Conservation (phyloP, 805 yeast species). For the Peterozyma xylosa region DNA sequence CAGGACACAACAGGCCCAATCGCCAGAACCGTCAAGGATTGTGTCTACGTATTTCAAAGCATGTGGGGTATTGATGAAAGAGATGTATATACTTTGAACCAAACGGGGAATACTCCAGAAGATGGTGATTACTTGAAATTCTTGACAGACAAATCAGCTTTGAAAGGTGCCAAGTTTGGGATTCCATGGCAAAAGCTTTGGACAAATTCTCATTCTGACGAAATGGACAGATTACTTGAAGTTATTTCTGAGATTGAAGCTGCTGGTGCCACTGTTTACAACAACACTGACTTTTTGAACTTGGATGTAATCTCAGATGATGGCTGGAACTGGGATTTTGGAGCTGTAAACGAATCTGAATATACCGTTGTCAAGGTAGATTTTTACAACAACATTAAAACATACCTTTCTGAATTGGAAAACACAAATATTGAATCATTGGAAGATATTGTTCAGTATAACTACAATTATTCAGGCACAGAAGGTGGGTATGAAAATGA, state of each 20-base stretch:
- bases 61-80: slow-evolving; percentile 21
- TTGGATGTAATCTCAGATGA: slow-evolving; percentile 18
- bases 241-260: slow-evolving; percentile 14
- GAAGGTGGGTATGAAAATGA: slow-evolving; percentile 18
- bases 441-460: slow-evolving; percentile 20
- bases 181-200: slow-evolving; percentile 22
- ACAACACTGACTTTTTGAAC: slow-evolving; percentile 19
- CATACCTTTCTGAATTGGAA: slow-evolving; percentile 16
- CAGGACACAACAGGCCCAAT: slow-evolving; percentile 20
- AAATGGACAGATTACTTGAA: slow-evolving; percentile 13
- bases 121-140: slow-evolving; percentile 20
- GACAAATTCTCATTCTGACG: slow-evolving; percentile 12
- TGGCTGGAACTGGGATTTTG: slow-evolving; percentile 24
- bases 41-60: slow-evolving; percentile 18
- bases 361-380: slow-evolving; percentile 22
- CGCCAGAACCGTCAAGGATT: slow-evolving; percentile 21
- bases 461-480: slow-evolving; percentile 15
- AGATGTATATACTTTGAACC: slow-evolving; percentile 18
- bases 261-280: slow-evolving; percentile 21
- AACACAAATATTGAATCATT: slow-evolving; percentile 18
- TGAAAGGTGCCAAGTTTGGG: slow-evolving; percentile 22
- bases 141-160: slow-evolving; percentile 15
- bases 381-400: slow-evolving; percentile 19
- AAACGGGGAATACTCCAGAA: slow-evolving; percentile 19
- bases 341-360: slow-evolving; percentile 20